Percentiles rank a stretch among this genome's conserved stretches.
Evolutionary conservation across 106 monocot genomes (phyloP).

Genomic region (Amphibolis antarctica): DNA sequence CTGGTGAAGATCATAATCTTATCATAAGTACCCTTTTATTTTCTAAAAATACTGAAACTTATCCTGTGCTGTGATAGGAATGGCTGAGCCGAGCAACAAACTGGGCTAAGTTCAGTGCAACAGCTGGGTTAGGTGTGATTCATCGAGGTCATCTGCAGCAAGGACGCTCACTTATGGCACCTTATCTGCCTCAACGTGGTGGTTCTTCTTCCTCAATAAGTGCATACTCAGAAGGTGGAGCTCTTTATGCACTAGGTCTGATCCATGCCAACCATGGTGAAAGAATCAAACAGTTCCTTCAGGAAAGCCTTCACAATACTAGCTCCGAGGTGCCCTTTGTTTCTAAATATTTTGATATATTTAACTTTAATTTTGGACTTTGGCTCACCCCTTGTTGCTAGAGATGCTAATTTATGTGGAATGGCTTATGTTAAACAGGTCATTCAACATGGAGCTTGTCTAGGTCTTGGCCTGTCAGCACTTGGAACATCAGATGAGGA

Average conservation of each 20-base stretch:
- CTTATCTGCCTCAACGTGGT: constrained; percentile 96
- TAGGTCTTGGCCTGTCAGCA: constrained; percentile 93
- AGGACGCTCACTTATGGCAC: constrained; percentile 96
- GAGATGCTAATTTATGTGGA: not conserved
- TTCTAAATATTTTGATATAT: not conserved
- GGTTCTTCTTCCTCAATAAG: constrained; percentile 72
- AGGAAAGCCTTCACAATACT: constrained; percentile 83
- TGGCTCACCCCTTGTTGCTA: not conserved
- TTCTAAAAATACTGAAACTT: not conserved
- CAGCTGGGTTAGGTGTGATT: constrained; percentile 95
- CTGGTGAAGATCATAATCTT: constrained; percentile 35
- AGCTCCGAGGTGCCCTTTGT: constrained; percentile 52
- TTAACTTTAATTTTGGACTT: not conserved
- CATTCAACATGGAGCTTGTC: constrained; percentile 95
- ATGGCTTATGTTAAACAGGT: constrained; percentile 38
- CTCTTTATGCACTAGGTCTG: constrained; percentile 92
- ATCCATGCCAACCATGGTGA: constrained; percentile 99
- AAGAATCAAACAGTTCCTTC: constrained; percentile 94
- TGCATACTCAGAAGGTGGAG: constrained; percentile 99
- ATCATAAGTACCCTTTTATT: not conserved
- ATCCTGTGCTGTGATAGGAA: constrained; percentile 32
- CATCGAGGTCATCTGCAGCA: constrained; percentile 97
- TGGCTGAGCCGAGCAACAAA: constrained; percentile 99
- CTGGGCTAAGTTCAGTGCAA: constrained; percentile 99
- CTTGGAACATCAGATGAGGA: constrained; percentile 91